phyloP scores from a whole-genome alignment of 768 basidiomycete genomes.

The Fomitopsis pulvina region DNA sequence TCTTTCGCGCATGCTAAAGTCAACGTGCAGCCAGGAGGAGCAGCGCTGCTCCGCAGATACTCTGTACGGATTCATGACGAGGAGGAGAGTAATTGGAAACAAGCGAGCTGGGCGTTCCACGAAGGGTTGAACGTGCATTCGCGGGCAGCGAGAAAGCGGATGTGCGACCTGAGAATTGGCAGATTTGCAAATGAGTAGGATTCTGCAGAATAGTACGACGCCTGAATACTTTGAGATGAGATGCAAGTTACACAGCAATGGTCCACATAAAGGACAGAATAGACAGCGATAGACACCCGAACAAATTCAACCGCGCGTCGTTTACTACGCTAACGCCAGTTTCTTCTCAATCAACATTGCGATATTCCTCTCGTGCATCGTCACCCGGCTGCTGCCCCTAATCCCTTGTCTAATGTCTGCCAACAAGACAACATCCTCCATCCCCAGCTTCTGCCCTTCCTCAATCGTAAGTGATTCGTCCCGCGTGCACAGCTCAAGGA shows the following conservation, averaged over 20 bases:
- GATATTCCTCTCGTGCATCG: constrained; percentile 5
- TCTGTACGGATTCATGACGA: constrained; percentile 23
- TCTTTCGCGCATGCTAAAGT: neutral
- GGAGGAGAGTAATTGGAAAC: constrained; percentile 21
- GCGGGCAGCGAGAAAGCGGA: constrained; percentile 41
- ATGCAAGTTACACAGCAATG: too few relatives aligned
- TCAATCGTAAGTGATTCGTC: constrained; percentile 12
- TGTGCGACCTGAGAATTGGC: constrained; percentile 46
- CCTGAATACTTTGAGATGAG: too few relatives aligned
- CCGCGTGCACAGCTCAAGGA: constrained; percentile 9
- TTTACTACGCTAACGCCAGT: neutral
- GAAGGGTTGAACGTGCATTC: constrained; percentile 73
- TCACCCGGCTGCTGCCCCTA: neutral
- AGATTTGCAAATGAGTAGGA: constrained; percentile 18
- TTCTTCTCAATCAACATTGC: neutral
- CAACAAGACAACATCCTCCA: constrained; percentile 14
- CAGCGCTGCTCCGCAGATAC: constrained; percentile 45
- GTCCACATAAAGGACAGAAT: too few relatives aligned
- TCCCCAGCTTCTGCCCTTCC: constrained; percentile 13
- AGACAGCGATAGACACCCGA: neutral
- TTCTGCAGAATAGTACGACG: neutral
- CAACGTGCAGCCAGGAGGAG: constrained; percentile 52
- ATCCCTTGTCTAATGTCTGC: constrained; percentile 12
- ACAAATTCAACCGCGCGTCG: neutral
- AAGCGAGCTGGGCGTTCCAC: constrained; percentile 60